Percentiles rank a stretch among this genome's conserved stretches.
These are phyloP conservation scores for Evernia prunastri DNA, from an alignment of 495 filamentous ascomycete species.

Conservation along the genomic window DNA sequence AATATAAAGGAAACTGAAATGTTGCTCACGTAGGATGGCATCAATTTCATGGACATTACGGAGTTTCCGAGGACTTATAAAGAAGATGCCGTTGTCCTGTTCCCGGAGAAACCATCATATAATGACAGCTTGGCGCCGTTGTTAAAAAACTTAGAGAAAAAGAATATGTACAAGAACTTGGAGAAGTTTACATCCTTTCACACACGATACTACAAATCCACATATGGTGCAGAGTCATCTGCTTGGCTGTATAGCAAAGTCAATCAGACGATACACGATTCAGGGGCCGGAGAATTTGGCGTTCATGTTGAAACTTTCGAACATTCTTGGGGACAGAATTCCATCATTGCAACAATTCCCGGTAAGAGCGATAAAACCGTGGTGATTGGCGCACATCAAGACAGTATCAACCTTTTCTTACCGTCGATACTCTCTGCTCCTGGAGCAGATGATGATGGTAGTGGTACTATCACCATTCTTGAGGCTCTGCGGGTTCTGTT, in stretches of 20 bases:
- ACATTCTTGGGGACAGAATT: slow-evolving; percentile 86
- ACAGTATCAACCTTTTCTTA: slow-evolving; percentile 85
- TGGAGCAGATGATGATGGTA: slow-evolving; percentile 71
- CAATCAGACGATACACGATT: slow-evolving; percentile 57
- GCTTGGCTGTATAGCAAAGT: slow-evolving; percentile 80
- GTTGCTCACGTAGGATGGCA: slow-evolving; percentile 52
- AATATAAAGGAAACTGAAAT: background rate
- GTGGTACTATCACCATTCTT: slow-evolving; percentile 71
- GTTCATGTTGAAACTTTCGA: slow-evolving; percentile 66
- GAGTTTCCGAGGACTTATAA: slow-evolving; percentile 41
- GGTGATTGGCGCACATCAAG: slow-evolving; percentile 68
- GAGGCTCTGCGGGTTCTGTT: slow-evolving; percentile 63
- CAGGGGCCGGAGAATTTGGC: slow-evolving; percentile 55
- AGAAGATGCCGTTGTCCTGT: slow-evolving; percentile 44
- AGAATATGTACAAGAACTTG: slow-evolving; percentile 71
- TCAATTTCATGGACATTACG: slow-evolving; percentile 94
- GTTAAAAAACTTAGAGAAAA: slow-evolving; percentile 61
- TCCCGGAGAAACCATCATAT: slow-evolving; percentile 60
- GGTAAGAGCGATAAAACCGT: slow-evolving; percentile 80
- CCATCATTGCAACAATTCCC: slow-evolving; percentile 87
- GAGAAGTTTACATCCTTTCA: slow-evolving; percentile 73
- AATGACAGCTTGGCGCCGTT: slow-evolving; percentile 62
- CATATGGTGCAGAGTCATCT: slow-evolving; percentile 78
- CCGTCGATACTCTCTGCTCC: slow-evolving; percentile 74
- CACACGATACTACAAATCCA: slow-evolving; percentile 86